Conservation (phyloP, 2,329 filamentous ascomycete species). For the Arthrinium phaeospermum region DNA sequence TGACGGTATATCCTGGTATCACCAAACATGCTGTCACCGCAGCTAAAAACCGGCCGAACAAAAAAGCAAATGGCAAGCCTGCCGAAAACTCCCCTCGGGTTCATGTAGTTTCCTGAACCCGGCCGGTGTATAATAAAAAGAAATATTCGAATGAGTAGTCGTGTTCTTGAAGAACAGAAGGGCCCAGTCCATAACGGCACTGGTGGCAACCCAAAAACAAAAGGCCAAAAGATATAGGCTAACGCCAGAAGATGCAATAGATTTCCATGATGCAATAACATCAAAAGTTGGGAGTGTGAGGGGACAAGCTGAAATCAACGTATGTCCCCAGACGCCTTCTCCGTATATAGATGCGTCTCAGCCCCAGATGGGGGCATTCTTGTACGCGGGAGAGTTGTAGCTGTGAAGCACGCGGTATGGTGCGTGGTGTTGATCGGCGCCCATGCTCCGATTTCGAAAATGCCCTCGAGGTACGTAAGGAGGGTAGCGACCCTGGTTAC, state of each 20-base stretch:
- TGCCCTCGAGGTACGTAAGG: conserved; percentile 44
- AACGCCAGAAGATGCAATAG: not conserved
- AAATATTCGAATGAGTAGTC: conserved; percentile 18
- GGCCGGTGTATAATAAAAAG: conserved; percentile 17
- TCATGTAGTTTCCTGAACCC: not conserved
- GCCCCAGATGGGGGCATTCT: conserved; percentile 61
- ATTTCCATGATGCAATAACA: not conserved
- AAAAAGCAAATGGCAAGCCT: conserved; percentile 9
- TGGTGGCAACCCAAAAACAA: not conserved
- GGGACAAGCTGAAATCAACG: not conserved
- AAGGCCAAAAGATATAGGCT: not conserved
- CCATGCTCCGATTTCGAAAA: conserved; percentile 45
- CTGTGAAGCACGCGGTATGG: conserved; percentile 62
- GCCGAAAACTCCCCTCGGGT: not conserved
- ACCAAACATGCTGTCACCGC: conserved; percentile 16
- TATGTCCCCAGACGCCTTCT: not conserved
- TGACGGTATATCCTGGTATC: conserved; percentile 16
- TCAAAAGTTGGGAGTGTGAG: not conserved
- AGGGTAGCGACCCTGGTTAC: conserved; percentile 38
- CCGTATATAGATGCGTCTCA: conserved; percentile 33
- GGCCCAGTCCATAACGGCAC: not conserved
- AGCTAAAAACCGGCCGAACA: conserved; percentile 7
- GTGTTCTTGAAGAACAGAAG: not conserved
- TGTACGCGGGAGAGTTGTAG: conserved; percentile 64
- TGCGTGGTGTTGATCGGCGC: conserved; percentile 36